Conservation (phyloP, 441 rosid species). For the Syzygium syzygioides region DNA sequence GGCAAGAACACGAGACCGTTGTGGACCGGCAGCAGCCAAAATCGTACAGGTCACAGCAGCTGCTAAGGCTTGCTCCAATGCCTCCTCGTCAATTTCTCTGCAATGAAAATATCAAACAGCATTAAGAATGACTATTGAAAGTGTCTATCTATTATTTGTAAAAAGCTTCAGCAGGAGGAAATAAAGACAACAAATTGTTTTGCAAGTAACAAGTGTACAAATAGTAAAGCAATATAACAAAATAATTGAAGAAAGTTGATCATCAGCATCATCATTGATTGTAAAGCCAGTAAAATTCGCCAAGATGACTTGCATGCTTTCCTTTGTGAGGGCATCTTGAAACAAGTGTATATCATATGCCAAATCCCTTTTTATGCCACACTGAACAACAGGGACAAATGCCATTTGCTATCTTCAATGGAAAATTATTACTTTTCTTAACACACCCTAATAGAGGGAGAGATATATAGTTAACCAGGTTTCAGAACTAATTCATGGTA, state of each 20-base stretch:
- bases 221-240: neutral
- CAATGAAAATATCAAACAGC: neutral
- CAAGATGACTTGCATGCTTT: neutral
- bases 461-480: neutral
- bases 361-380: neutral
- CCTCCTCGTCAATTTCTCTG: constrained; percentile 95
- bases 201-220: neutral
- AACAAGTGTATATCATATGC: neutral
- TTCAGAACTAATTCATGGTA: neutral
- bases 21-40: constrained; percentile 99
- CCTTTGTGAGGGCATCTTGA: neutral
- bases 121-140: neutral
- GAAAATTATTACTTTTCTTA: neutral
- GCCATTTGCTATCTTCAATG: neutral
- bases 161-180: neutral
- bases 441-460: neutral
- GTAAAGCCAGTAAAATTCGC: neutral
- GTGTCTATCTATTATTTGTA: neutral
- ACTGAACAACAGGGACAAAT: neutral
- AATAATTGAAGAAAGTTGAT: neutral
- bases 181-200: neutral
- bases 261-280: neutral
- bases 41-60: constrained; percentile 99
- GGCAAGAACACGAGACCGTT: constrained; percentile 97
- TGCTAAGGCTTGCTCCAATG: constrained; percentile 82